Percentiles rank a stretch among this genome's conserved stretches.
Conservation (phyloP, 2,329 filamentous ascomycete genomes). For the Sporothrix mexicana region DNA sequence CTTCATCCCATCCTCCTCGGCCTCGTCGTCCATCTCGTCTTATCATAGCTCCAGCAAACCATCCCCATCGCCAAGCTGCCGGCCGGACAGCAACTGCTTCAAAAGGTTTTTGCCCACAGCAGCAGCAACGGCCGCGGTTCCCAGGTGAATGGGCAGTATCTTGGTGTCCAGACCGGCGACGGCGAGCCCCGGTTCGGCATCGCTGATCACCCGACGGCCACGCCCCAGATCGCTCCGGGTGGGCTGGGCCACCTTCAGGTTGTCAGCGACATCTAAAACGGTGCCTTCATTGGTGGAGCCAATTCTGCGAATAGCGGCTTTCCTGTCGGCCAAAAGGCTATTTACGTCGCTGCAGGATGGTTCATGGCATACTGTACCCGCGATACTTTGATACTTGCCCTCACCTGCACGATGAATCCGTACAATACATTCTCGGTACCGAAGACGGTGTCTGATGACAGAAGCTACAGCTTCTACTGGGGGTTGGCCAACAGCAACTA, state of each 20-base stretch:
- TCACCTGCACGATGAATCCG: too few relatives aligned
- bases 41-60: neutral
- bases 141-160: neutral
- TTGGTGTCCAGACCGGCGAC: neutral
- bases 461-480: neutral
- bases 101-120: neutral
- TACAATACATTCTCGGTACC: neutral
- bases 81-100: neutral
- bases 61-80: neutral
- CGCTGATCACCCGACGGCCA: neutral
- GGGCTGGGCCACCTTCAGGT: neutral
- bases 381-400: neutral
- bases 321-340: neutral
- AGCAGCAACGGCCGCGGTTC: neutral
- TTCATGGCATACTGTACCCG: neutral
- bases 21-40: neutral
- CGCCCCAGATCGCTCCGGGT: neutral
- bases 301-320: neutral
- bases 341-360: neutral
- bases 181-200: neutral
- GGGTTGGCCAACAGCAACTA: neutral
- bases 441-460: neutral
- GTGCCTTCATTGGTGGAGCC: neutral
- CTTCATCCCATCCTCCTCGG: neutral
- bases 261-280: neutral